Percentiles rank a stretch among this genome's conserved stretches.
phyloP scores from a whole-genome alignment of 2,329 filamentous ascomycete species.

The Rhynchosporium agropyri region DNA sequence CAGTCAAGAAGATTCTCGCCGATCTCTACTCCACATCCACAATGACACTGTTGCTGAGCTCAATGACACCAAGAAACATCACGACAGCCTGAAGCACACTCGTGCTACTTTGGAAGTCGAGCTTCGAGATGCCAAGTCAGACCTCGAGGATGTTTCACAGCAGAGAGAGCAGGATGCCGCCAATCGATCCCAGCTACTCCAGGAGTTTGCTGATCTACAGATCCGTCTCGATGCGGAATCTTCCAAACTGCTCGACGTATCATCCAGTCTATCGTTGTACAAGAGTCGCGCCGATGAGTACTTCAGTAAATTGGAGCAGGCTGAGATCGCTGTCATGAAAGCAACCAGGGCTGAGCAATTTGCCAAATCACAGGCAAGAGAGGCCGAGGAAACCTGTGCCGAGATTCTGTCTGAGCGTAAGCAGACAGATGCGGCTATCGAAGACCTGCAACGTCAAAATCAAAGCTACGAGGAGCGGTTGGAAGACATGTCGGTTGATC shows the following conservation, averaged over 20 bases:
- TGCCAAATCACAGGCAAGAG: slow-evolving; percentile 83
- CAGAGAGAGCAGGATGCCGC: slow-evolving; percentile 84
- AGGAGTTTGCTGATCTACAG: slow-evolving; percentile 92
- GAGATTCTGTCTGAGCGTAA: slow-evolving; percentile 90
- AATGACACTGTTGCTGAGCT: slow-evolving; percentile 85
- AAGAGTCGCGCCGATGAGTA: slow-evolving; percentile 94
- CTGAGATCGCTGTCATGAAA: slow-evolving; percentile 93
- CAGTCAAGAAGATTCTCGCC: slow-evolving; percentile 86
- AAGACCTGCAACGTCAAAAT: slow-evolving; percentile 87
- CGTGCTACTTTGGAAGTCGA: slow-evolving; percentile 82
- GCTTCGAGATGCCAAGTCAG: slow-evolving; percentile 79
- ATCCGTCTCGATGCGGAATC: slow-evolving; percentile 89
- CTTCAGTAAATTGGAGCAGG: slow-evolving; percentile 95
- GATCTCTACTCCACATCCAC: slow-evolving; percentile 79
- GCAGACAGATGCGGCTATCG: slow-evolving; percentile 82
- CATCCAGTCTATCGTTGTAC: slow-evolving; percentile 83
- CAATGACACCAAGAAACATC: slow-evolving; percentile 81
- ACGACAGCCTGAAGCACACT: slow-evolving; percentile 82
- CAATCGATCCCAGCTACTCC: slow-evolving; percentile 84
- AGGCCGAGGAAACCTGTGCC: slow-evolving; percentile 89
- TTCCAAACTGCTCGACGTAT: slow-evolving; percentile 81
- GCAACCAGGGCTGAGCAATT: slow-evolving; percentile 91
- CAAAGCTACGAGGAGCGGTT: slow-evolving; percentile 89
- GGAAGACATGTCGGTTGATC: slow-evolving; percentile 88
- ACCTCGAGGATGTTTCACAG: slow-evolving; percentile 77